Base-by-base conservation (phyloP, 2,329 filamentous ascomycete genomes). In the Orbilia oligospora region DNA sequence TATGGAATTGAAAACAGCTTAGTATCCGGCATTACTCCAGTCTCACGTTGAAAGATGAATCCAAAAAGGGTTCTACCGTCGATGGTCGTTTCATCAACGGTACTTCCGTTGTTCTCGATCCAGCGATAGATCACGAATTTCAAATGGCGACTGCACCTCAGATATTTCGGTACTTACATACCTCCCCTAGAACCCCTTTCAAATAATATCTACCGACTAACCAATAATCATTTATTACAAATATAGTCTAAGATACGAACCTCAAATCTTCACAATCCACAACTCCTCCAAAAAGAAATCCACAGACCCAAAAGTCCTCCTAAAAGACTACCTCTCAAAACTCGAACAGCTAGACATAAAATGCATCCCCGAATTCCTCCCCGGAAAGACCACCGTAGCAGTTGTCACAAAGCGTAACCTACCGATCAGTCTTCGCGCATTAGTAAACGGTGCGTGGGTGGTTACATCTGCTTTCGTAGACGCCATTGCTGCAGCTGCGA, bases 281-380 rank as follows among this genome's bases (percentile, higher is more conserved):
- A 44, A 93, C 92, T n/a, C 56, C 93, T 61, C 91, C 93, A 73
- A 90, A 91, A 6, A 88, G 88, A 71, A 92, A 91, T 81, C 91
- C 93, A 81, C 85, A 91, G 38, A 92, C 91, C 80, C 87, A 84
- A 86, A 87, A 77, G 89, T 91, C 81, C 89, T 91, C 0, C 86
- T 94, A 69, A 85, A 86, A 1, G 86, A 86, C 18, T 87, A 94
- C 27, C 89, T 89, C 79, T 85, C 88, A 36, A 88, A 88, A 67
- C 88, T 98, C 18, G 93, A 97, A 83, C 89, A 91, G 53, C 87
- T 97, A n/a, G 96, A 97, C 83, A 91, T 98, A 84, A 98, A 97
- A 84, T 91, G 93, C 14, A 86, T 92, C 14, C 87, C 89, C 51
- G 91, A 94, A 3, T 97, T 93, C 84, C 86, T 92, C 24, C 85